phyloP scores from a whole-genome alignment of 176 grass and related monocot species.

The Oryza rufipogon region DNA sequence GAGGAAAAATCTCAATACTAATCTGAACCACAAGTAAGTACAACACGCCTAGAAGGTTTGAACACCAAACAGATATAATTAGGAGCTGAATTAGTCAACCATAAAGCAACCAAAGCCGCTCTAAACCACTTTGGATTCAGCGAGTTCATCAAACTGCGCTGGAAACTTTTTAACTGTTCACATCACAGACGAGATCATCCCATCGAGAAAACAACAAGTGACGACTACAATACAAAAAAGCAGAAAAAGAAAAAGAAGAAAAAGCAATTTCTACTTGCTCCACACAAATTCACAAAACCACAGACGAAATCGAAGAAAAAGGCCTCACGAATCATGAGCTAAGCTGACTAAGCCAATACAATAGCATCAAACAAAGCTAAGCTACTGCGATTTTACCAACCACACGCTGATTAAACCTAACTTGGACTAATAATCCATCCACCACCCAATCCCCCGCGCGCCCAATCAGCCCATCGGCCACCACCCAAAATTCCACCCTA shows the following conservation, averaged over 20 bases:
- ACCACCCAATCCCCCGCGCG: conserved; percentile 7
- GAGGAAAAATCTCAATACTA: neutral
- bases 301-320: neutral
- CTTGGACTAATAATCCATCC: neutral
- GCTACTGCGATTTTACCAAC: neutral
- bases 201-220: neutral
- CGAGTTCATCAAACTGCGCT: conserved; percentile 16
- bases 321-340: neutral
- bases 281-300: neutral
- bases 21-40: neutral
- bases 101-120: conserved; percentile 9
- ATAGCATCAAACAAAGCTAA: neutral
- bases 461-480: neutral
- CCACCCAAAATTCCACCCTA: conserved; percentile 14
- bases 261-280: neutral
- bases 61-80: neutral
- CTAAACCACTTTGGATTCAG: neutral
- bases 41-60: conserved; percentile 10
- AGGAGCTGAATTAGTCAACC: conserved; percentile 22
- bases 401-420: conserved; percentile 36
- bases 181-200: neutral
- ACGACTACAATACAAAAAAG: neutral
- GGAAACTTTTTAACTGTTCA: neutral
- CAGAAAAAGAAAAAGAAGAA: neutral
- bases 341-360: neutral